Percentiles rank a stretch among this genome's conserved stretches.
Conservation (phyloP, 1,284 basidiomycete species). For the Leccinum brunneo-olivaceum region DNA sequence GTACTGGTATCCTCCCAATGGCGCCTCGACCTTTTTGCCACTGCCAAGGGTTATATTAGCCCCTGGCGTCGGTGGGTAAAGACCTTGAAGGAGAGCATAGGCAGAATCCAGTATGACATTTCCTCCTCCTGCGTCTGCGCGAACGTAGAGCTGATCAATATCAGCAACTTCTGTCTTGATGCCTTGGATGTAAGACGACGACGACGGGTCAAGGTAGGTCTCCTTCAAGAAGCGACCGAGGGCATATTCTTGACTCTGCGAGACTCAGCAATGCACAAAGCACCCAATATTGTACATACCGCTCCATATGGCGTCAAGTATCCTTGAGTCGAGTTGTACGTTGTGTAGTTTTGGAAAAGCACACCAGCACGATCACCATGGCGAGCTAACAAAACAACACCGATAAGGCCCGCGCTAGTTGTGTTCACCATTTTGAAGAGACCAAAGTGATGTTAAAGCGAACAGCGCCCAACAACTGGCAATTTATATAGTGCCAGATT, state of each 20-base stretch:
- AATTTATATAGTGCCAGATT: slow-evolving; percentile 13
- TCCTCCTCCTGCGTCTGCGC: slow-evolving; percentile 40
- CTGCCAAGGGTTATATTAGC: slow-evolving; percentile 39
- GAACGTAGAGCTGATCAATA: slow-evolving; percentile 28
- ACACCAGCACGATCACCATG: slow-evolving; percentile 39
- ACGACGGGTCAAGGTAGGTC: slow-evolving; percentile 32
- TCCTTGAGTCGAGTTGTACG: slow-evolving; percentile 37
- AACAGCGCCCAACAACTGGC: neutral
- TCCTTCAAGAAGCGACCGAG: slow-evolving; percentile 35
- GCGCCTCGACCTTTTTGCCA: slow-evolving; percentile 40
- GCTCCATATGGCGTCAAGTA: slow-evolving; percentile 43
- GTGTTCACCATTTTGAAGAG: slow-evolving; percentile 23
- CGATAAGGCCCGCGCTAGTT: slow-evolving; percentile 24
- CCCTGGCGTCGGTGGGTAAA: slow-evolving; percentile 36
- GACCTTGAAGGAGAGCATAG: slow-evolving; percentile 36
- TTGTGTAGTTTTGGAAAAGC: slow-evolving; percentile 31
- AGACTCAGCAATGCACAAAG: slow-evolving; percentile 1
- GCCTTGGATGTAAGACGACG: slow-evolving; percentile 31
- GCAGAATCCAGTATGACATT: slow-evolving; percentile 38
- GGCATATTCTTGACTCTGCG: slow-evolving; percentile 33
- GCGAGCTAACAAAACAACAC: slow-evolving; percentile 36
- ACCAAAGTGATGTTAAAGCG: neutral
- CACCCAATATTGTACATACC: slow-evolving; percentile 15
- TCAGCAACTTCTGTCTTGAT: slow-evolving; percentile 27
- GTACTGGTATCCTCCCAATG: slow-evolving; percentile 46